Evolutionary conservation across 2,329 filamentous ascomycete species (phyloP).

Genomic region (Beauveria bassiana): DNA sequence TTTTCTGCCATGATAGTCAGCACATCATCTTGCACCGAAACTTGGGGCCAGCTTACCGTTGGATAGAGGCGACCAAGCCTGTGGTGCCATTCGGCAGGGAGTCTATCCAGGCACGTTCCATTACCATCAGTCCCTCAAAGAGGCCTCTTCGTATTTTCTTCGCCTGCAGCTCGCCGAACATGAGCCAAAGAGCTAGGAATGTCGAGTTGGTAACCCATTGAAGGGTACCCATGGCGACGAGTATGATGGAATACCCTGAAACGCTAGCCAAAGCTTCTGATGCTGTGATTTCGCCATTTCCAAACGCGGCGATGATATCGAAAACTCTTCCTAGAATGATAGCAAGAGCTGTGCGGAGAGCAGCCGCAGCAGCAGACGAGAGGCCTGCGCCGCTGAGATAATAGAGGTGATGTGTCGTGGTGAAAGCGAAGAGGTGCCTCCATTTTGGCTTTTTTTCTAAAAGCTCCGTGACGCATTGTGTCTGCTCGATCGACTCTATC

Average conservation of each 20-base stretch:
- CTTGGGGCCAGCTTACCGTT: conserved; percentile 50
- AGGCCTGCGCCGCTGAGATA: conserved; percentile 47
- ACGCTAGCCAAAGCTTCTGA: conserved; percentile 47
- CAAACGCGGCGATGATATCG: conserved; percentile 59
- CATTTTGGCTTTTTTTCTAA: conserved; percentile 21
- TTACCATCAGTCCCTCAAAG: conserved; percentile 61
- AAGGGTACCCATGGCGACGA: conserved; percentile 54
- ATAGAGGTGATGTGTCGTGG: conserved; percentile 49
- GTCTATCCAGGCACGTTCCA: conserved; percentile 80
- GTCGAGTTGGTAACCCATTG: conserved; percentile 61
- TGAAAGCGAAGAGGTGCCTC: conserved; percentile 63
- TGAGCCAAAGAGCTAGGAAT: conserved; percentile 64
- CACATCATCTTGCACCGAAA: neutral
- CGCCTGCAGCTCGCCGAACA: conserved; percentile 76
- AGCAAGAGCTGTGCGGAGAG: conserved; percentile 56
- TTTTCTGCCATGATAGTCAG: conserved; percentile 47
- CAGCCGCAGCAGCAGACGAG: conserved; percentile 51
- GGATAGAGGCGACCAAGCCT: conserved; percentile 62
- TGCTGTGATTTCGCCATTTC: conserved; percentile 41
- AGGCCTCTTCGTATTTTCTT: conserved; percentile 54
- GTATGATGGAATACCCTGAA: conserved; percentile 51
- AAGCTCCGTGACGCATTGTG: neutral
- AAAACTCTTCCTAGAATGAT: conserved; percentile 71
- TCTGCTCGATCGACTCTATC: too few relatives aligned
- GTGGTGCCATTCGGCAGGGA: conserved; percentile 60